Base-by-base conservation (phyloP, 2,329 filamentous ascomycete genomes). In the Penicillium fuscoglaucum region DNA sequence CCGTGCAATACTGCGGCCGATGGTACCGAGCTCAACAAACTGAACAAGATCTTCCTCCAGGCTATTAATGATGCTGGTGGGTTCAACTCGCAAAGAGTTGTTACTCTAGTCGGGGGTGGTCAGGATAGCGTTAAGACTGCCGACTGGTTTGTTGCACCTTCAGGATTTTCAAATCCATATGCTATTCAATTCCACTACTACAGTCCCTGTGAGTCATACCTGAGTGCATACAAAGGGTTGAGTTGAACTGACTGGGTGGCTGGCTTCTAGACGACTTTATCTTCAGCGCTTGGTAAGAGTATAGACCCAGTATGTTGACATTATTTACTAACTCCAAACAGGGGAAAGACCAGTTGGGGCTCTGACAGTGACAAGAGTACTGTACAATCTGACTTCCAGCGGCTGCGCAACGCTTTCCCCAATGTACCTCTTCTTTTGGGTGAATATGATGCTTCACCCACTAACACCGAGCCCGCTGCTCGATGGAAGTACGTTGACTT, bases 111-210 rank as follows among this genome's bases (percentile, higher is more conserved):
- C 4, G 82, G 83, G 5, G 76, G 78, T 2, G 75, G 77, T 7
- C 77, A 83, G 70, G 82, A 85, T 66, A 76, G 77, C 15, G 65
- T 74, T 13, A 83, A 84, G 68, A 86, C 83, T 2, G 78, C 75
- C 1, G 71, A 82, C 59, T 86, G 79, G 78, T 86, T 87, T 64
- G 70, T 79, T 58, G 72, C 72, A 10, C 81, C 82, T 0, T 69
- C 71, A 1, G 77, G 79, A 31, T 82, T 80, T 41, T 77, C 78
- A 13, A 84, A 84, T 57, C 84, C 84, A 0, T 86, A 82, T 78
- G 83, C 81, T 0, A 77, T 87, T 31, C 84, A 87, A 66, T 86
- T 84, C 66, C 85, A 87, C 66, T 86, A 86, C 70, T 87, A 87
- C 71, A 80, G 63, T 59, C 72, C 48, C 72, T 80, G 70, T 72